Evolutionary conservation across 2,329 filamentous ascomycete genomes (phyloP), one percentile per base, ranked within the genome.

Genomic region (Dothidotthia symphoricarpi): DNA sequence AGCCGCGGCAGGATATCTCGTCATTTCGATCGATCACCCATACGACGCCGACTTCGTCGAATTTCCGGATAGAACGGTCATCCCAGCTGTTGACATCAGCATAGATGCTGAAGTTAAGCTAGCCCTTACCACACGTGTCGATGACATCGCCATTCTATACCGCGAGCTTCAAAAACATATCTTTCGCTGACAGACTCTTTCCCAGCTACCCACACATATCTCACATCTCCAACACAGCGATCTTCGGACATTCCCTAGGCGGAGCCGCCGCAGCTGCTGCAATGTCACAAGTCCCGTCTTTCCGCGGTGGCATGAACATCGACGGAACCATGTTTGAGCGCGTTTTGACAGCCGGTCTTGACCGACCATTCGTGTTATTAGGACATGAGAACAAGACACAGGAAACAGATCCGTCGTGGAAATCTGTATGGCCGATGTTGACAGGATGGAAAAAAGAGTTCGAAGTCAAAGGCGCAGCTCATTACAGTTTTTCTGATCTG

Each of bases 11-110:
- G 75, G 75, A 0, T 75, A 70, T 34, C 47, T 69, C 0, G 71
- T 78, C 3, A 53, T 76, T 12, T 66, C 73, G 0, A 57, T 78
- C 11, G 75, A 78, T 32, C 75, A 77, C 22, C 66, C 74, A 0
- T 75, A 72, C 39, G 75, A 78, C 26, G 63, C 70, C 0, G 47
- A 59, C 1, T 53, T 74, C 8, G 69, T 79, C n/a, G 70, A 76
- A 42, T 76, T 74, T n/a, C 69, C 73, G 0, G 58, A 75, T 37
- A 73, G 56, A 3, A 59, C 60, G 1, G 39, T 67, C 22, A 27
- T 59, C 16, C 31, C 34, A 10, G 58, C 66, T 1, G 36, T 52
- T 10, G 47, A 47, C 31, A 59, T 59, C 32, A 47, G 43, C 17
- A 56, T 39, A 38, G 52, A 58, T 24, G 45, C 39, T 1, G 49